Percentiles rank a stretch among this genome's conserved stretches.
phyloP scores from a whole-genome alignment of 352 stramenopile species.

The Globisporangium apiculatum region DNA sequence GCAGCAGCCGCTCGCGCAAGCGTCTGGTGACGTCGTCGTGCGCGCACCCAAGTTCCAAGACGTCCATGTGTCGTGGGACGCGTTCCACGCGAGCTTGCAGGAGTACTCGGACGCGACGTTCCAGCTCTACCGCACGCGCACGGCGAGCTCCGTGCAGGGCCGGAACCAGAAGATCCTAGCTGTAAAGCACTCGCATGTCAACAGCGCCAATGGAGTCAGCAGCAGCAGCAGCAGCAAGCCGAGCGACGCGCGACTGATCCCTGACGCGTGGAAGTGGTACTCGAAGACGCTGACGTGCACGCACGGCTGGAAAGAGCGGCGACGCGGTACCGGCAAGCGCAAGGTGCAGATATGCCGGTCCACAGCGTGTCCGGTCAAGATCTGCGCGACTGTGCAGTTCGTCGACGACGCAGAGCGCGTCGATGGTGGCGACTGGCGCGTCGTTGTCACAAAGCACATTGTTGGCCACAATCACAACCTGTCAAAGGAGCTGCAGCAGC shows the following conservation, averaged over 20 bases:
- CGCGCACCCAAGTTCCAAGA: slow-evolving; percentile 47
- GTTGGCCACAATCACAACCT: slow-evolving; percentile 79
- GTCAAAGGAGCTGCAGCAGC: slow-evolving; percentile 60
- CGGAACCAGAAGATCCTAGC: slow-evolving; percentile 67
- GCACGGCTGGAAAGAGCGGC: slow-evolving; percentile 77
- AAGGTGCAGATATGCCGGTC: slow-evolving; percentile 55
- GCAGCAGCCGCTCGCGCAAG: not conserved
- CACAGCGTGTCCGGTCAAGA: slow-evolving; percentile 64
- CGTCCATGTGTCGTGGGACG: slow-evolving; percentile 59
- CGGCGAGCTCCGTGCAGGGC: slow-evolving; percentile 58
- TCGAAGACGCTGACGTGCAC: slow-evolving; percentile 77
- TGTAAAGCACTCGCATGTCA: slow-evolving; percentile 17
- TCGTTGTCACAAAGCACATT: slow-evolving; percentile 72
- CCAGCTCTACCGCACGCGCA: slow-evolving; percentile 70
- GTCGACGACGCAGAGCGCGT: slow-evolving; percentile 10
- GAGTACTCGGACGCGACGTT: slow-evolving; percentile 61
- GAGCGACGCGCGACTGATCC: slow-evolving; percentile 32
- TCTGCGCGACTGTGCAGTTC: slow-evolving; percentile 72
- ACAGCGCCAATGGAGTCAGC: not conserved
- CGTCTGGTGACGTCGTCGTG: slow-evolving; percentile 37
- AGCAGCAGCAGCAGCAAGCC: slow-evolving; percentile 1
- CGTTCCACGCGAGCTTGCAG: slow-evolving; percentile 52
- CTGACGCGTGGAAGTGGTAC: slow-evolving; percentile 71
- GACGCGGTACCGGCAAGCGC: slow-evolving; percentile 56
- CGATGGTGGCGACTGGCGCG: slow-evolving; percentile 31